These are phyloP conservation scores for Fusarium keratoplasticum DNA, from an alignment of 2,329 filamentous ascomycete species.

Conservation along the genomic window DNA sequence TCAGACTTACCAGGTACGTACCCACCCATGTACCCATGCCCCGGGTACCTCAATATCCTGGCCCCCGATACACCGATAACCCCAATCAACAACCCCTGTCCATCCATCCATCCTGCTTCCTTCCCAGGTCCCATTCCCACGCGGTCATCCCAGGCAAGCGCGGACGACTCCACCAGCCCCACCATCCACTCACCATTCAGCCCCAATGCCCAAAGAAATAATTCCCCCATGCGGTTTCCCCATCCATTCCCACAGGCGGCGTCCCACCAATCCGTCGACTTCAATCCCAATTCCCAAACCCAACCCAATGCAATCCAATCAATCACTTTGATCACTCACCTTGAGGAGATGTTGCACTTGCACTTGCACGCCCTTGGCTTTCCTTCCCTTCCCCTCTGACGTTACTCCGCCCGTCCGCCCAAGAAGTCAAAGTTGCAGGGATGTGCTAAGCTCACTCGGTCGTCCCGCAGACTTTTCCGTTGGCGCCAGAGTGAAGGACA, in stretches of 20 bases:
- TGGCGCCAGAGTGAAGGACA: conserved; percentile 19
- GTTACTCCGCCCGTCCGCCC: conserved; percentile 34
- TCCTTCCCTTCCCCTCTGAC: conserved; percentile 12
- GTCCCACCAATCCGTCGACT: background rate
- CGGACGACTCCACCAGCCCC: conserved; percentile 8
- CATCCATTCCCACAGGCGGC: conserved; percentile 32
- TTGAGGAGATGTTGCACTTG: conserved; percentile 19
- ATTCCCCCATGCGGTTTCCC: conserved; percentile 38
- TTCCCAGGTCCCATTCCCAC: conserved; percentile 38
- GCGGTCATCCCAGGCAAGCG: conserved; percentile 36
- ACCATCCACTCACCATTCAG: conserved; percentile 37
- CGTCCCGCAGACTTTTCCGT: conserved; percentile 42
- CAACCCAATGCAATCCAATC: conserved; percentile 12
- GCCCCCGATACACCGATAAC: conserved; percentile 42
- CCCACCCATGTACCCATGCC: conserved; percentile 8
- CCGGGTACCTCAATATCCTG: conserved; percentile 22
- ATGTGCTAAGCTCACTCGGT: conserved; percentile 39
- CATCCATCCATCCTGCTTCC: conserved; percentile 11
- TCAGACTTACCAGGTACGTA: conserved; percentile 32
- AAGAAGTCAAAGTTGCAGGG: conserved; percentile 38
- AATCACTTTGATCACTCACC: background rate
- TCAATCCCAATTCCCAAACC: conserved; percentile 1
- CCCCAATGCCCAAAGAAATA: conserved; percentile 41
- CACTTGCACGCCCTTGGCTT: conserved; percentile 5
- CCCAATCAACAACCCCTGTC: conserved; percentile 7